Base-by-base conservation (phyloP, 2,329 filamentous ascomycete genomes). In the Lecanicillium sp. region DNA sequence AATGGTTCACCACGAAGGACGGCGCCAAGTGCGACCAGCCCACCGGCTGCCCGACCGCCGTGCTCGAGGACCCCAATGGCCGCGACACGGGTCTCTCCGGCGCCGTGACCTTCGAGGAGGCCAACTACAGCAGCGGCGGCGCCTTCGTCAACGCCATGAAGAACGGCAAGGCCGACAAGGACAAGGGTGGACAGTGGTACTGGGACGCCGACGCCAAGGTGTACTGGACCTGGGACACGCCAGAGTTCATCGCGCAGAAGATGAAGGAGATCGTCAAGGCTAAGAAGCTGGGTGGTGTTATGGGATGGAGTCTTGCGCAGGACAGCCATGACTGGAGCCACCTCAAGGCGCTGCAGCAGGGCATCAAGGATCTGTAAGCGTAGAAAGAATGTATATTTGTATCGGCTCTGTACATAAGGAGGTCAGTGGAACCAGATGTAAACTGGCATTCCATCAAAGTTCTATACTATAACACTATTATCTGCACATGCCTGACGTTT, bases 1-100 rank as follows among this genome's bases (percentile, higher is more conserved):
- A 86, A 59, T 87, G 74, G 65, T 86, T 85, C 65, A 71, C 66
- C 42, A 79, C 75, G 2, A 68, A 75, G 42, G 67, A 74, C 5
- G 61, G 69, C 0, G 60, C 56, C 19, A 62, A 70, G 14, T 81
- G 77, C 56, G 56, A 58, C 2, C 52, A 62, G 1, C 72, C 80
- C 0, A 62, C 83, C 6, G 81, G 79, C 20, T 87, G 83, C 60
- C 70, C 73, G 4, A 79, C 81, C 0, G 72, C 74, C 11, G 60
- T 69, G 3, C 72, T 85, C 50, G 83, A 87, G 62, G 72, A 79
- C 40, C 70, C 77, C 0, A 65, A 76, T 0, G 84, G 84, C 7
- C 69, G 63, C 8, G 83, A 86, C 57, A 71, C 77, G 0, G 77
- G 78, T 2, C 75, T 62, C 2, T 63, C 67, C 1, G 71, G 71